Evolutionary conservation across 2,329 filamentous ascomycete genomes (phyloP).

Genomic region (Lasiodiplodia sp.): DNA sequence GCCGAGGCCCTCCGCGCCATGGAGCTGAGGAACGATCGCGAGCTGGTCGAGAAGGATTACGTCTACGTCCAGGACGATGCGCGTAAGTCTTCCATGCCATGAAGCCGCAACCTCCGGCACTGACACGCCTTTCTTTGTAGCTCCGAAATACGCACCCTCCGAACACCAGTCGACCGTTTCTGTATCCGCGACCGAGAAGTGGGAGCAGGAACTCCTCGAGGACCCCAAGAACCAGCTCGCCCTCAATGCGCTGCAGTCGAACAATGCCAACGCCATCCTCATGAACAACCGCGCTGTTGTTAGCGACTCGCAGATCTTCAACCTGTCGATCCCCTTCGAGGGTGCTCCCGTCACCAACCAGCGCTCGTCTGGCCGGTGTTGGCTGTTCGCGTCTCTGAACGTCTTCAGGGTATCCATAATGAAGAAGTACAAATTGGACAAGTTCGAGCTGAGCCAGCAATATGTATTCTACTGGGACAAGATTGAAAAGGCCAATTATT

Average conservation of each 20-base stretch:
- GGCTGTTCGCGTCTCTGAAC: slow-evolving; percentile 92
- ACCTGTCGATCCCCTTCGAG: slow-evolving; percentile 80
- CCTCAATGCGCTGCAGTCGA: slow-evolving; percentile 73
- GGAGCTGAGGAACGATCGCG: slow-evolving; percentile 52
- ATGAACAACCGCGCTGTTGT: slow-evolving; percentile 68
- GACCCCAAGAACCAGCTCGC: slow-evolving; percentile 78
- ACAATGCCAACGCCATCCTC: slow-evolving; percentile 71
- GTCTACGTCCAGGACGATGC: slow-evolving; percentile 59
- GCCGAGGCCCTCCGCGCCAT: slow-evolving; percentile 53
- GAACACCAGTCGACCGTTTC: slow-evolving; percentile 52
- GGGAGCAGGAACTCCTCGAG: slow-evolving; percentile 68
- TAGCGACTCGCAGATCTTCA: slow-evolving; percentile 80
- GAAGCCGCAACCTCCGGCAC: neutral
- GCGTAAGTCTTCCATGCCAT: slow-evolving; percentile 35
- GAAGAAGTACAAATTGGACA: slow-evolving; percentile 78
- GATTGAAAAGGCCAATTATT: slow-evolving; percentile 89
- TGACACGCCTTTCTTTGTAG: slow-evolving; percentile 32
- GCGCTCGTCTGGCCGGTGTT: slow-evolving; percentile 81
- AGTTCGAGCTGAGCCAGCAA: slow-evolving; percentile 85
- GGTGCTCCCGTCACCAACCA: slow-evolving; percentile 87
- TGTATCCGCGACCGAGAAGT: slow-evolving; percentile 59
- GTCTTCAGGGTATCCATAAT: slow-evolving; percentile 89
- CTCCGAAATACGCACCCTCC: slow-evolving; percentile 39
- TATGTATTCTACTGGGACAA: slow-evolving; percentile 96
- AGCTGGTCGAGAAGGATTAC: slow-evolving; percentile 57